phyloP scores from a whole-genome alignment of 768 basidiomycete species.

The Pleurotus salmoneostramineus region DNA sequence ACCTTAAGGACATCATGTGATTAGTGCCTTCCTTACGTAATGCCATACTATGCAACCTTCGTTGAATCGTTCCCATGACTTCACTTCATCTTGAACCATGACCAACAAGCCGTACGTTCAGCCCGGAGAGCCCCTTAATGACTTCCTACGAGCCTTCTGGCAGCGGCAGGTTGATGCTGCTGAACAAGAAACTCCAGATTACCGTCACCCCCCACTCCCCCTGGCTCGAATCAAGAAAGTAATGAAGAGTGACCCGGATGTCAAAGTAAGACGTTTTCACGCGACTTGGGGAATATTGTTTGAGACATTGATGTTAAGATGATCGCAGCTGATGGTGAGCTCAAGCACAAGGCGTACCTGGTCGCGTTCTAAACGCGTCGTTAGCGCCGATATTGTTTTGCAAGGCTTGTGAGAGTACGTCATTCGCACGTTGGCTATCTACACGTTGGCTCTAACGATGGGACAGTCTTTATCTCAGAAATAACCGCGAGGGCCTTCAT shows the following conservation, averaged over 20 bases:
- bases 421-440: not conserved
- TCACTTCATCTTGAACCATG: not conserved
- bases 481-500: constrained; percentile 95
- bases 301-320: constrained; percentile 48
- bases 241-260: constrained; percentile 97
- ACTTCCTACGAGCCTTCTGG: constrained; percentile 88
- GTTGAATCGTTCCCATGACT: not conserved
- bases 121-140: constrained; percentile 80
- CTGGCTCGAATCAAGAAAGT: constrained; percentile 98
- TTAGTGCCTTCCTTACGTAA: too few species aligned
- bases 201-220: constrained; percentile 83
- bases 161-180: constrained; percentile 82
- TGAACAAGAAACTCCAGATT: constrained; percentile 86
- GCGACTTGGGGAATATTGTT: constrained; percentile 9
- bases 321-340: constrained; percentile 93
- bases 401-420: constrained; percentile 97
- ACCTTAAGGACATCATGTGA: too few species aligned
- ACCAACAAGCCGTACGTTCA: constrained; percentile 65
- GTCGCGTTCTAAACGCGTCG: constrained; percentile 13
- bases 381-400: constrained; percentile 92
- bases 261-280: constrained; percentile 63
- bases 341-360: constrained; percentile 4
- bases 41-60: too few species aligned
- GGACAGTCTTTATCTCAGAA: constrained; percentile 91
- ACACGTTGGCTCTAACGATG: not conserved